Evolutionary conservation across 2,329 filamentous ascomycete species (phyloP), one percentile per base, ranked within the genome.

Genomic region (Ophiosphaerella narmari): DNA sequence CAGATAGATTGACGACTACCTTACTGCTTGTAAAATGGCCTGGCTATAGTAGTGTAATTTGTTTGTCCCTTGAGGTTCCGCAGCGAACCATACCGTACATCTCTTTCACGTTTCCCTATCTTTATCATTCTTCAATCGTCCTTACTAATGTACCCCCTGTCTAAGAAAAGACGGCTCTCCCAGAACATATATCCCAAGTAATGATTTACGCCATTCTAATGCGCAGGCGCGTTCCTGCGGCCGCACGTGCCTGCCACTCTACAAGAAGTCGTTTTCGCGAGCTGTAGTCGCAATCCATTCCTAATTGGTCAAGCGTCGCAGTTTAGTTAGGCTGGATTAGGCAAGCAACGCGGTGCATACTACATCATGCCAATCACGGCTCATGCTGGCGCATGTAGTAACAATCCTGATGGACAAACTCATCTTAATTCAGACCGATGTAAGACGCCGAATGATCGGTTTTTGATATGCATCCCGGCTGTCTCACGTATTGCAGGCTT

Each of bases 161-260:
- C 12, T n/a, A 33, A 14, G 14, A 23, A 24, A 16, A 40, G 8
- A 5, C 24, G 31, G 26, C 29, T 33, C 37, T 24, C 31, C 34
- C 37, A 21, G 9, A 31, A 38, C 38, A 48, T 42, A 48, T 48
- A 43, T 39, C 13, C 29, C 29, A n/a, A 18, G 18, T 31, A 14
- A 7, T 45, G 45, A 36, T n/a, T 36, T 21, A 38, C 45, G 21
- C n/a, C 33, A 18, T 36, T 12, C 32, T 13, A 36, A 24, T 31
- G 29, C 13, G 23, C 23, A 24, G 9, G 38, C 26, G 34, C 21
- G n/a, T 32, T 18, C 7, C 37, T 42, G 34, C 12, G 6, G 16
- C 4, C 26, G 38, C 54, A 57, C 52, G 48, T 55, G 54, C 48
- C 39, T 32, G 39, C 55, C 55, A 58, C 52, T 33, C 49, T 53